Evolutionary conservation across 805 yeast species (phyloP), one percentile per base, ranked within the genome.

Genomic region (Cyberlindnera mrakii): DNA sequence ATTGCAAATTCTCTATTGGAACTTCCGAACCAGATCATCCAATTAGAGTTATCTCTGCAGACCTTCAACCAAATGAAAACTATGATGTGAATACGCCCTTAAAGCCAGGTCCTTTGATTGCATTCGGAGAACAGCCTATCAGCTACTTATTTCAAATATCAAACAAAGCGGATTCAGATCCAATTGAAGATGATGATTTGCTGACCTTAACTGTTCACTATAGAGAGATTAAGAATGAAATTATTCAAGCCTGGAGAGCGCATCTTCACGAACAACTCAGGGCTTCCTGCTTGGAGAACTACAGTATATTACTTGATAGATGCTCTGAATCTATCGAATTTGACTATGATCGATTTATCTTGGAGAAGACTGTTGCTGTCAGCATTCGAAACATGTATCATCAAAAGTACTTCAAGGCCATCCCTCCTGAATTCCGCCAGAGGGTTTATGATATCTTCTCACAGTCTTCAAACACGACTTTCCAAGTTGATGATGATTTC

Each of bases 91-190:
- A 58, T 37, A 45, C 70, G 2, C 55, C 74, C 0, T 31, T 60
- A 3, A 47, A 48, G 34, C 47, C 65, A 0, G 51, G 52, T 1
- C 55, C 67, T 9, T 35, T 76, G 8, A 62, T 83, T 17, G 82
- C 85, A 0, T 78, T 75, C 54, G 75, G 76, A 6, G 89, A 82
- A n/a, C 90, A 85, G 47, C 84, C 88, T 0, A 78, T 80, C 0
- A 73, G 77, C 3, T 74, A 71, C 37, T 77, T 82, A 45, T 86
- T 76, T 62, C 68, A 71, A 42, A 69, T 85, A n/a, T 56, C 62
- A 31, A 56, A 56, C 23, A 42, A 37, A 37, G 57, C 43, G 33
- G 59, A 39, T 49, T 42, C 40, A 5, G 42, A 57, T 5, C 42
- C 52, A 11, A 46, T 44, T 1, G 42, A n/a, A n/a, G n/a, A 55